Base-by-base conservation (phyloP, 2,329 filamentous ascomycete genomes). In the Tetracladium maxilliforme region DNA sequence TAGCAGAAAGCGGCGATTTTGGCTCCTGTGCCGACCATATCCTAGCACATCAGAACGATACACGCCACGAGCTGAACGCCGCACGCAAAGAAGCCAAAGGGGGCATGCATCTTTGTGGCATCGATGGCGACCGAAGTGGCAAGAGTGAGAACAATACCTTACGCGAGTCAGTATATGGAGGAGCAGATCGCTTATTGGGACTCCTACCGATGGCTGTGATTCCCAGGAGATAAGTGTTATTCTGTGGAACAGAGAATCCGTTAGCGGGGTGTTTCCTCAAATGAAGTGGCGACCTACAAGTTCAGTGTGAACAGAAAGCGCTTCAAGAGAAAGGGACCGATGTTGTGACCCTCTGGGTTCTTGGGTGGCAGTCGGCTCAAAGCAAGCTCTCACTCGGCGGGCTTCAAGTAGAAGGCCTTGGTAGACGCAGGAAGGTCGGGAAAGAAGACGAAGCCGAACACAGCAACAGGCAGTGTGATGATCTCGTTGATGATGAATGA, bases 181-280 rank as follows among this genome's bases (percentile, higher is more conserved):
- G n/a, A n/a, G n/a, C n/a, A n/a, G n/a, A n/a, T n/a, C n/a, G n/a
- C n/a, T n/a, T n/a, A n/a, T n/a, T n/a, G n/a, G n/a, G n/a, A n/a
- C n/a, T n/a, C n/a, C n/a, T n/a, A n/a, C n/a, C n/a, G n/a, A 62
- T 56, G 1, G 64, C 66, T 0, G 66, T 56, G 0, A 72, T 58
- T 3, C 63, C 65, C 0, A 65, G 60, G 0, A 65, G 64, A 24
- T 70, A 70, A 33, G 66, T 61, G 36, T 70, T 71, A 8, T 61
- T 51, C 33, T 70, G 59, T 1, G 51, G 24, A 0, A 64, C 48
- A 0, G 51, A 47, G 37, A 63, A 67, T 10, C 40, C n/a, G n/a
- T n/a, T n/a, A n/a, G n/a, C n/a, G n/a, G 35, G 38, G 22, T 27
- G 30, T 21, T 43, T 43, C 25, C 47, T 38, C 37, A 38, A 47